A percentile compares a stretch with the other conserved stretches of the same genome.
Evolutionary conservation across 75 land plant species (phyloP).

Genomic region (Chamaecyparis obtusa): DNA sequence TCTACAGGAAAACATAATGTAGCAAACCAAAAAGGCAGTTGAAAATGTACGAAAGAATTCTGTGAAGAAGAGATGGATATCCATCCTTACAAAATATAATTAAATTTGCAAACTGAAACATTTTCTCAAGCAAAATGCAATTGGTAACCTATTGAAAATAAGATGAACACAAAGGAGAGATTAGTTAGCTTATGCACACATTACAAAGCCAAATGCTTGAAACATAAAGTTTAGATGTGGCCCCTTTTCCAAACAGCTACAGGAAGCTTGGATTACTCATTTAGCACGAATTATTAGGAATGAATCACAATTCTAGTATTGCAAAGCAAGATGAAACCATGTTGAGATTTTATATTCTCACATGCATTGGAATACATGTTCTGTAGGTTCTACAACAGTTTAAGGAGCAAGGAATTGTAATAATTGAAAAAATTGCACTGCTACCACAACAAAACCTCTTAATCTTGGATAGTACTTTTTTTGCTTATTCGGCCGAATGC

Average conservation of each 20-base stretch:
- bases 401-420: neutral
- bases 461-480: neutral
- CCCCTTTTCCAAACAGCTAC: neutral
- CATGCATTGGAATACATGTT: neutral
- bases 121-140: neutral
- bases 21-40: neutral
- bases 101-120: neutral
- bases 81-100: neutral
- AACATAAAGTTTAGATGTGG: neutral
- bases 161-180: neutral
- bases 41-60: neutral
- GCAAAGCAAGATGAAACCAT: neutral
- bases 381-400: neutral
- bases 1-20: neutral
- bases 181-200: neutral
- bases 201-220: constrained; percentile 3
- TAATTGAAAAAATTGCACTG: neutral
- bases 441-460: neutral
- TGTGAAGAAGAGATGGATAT: neutral
- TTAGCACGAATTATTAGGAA: neutral
- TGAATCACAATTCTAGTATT: neutral
- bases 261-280: neutral
- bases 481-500: neutral
- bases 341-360: neutral
- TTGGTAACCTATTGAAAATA: neutral